Percentiles rank a stretch among this genome's conserved stretches.
Conservation (phyloP, 768 basidiomycete genomes). For the Leccinum boreale region DNA sequence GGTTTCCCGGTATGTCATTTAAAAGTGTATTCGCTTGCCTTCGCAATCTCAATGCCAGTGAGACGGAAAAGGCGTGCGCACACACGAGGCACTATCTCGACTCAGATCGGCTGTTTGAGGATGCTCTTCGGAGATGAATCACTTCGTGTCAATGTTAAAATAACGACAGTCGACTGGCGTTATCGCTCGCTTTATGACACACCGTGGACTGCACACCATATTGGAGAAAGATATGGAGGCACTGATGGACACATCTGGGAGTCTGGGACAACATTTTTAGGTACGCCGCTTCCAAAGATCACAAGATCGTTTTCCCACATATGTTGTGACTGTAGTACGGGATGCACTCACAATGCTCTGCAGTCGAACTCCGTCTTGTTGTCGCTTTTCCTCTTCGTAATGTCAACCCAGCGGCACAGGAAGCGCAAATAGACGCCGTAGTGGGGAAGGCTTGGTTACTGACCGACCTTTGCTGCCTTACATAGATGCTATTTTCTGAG, state of each 20-base stretch:
- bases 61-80: neutral
- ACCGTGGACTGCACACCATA: neutral
- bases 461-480: slow-evolving; percentile 28
- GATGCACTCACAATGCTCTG: neutral
- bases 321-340: no score
- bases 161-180: neutral
- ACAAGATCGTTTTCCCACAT: neutral
- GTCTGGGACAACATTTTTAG: neutral
- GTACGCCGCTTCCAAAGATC: neutral
- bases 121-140: neutral
- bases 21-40: neutral
- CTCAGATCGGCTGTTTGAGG: neutral
- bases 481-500: slow-evolving; percentile 34
- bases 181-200: neutral
- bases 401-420: slow-evolving; percentile 10
- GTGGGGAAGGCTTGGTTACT: slow-evolving; percentile 12
- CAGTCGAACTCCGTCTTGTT: slow-evolving; percentile 3
- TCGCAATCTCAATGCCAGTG: neutral
- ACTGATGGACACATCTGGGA: neutral
- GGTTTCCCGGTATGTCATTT: slow-evolving; percentile 10
- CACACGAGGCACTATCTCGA: slow-evolving; percentile 1
- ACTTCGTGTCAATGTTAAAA: neutral
- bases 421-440: slow-evolving; percentile 9
- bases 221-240: neutral
- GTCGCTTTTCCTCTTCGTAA: slow-evolving; percentile 1